phyloP scores from a whole-genome alignment of 306 rosid genomes.

The Trifolium subterraneum region DNA sequence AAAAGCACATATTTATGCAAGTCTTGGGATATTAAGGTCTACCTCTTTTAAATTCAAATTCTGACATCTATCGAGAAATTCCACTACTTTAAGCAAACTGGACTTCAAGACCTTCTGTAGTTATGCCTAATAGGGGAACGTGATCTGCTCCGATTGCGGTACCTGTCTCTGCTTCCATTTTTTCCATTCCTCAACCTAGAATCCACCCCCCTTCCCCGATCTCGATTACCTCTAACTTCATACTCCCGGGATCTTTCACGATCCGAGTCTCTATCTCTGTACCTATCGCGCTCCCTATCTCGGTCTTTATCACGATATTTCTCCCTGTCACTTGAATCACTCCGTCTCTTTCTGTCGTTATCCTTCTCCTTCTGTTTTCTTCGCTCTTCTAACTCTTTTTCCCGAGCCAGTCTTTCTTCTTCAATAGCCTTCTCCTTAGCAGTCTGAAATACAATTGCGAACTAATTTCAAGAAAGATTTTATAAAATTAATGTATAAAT shows the following conservation, averaged over 20 bases:
- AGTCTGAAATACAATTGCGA: slow-evolving; percentile 55
- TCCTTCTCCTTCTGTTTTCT: slow-evolving; percentile 87
- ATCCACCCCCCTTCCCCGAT: slow-evolving; percentile 72
- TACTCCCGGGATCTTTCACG: slow-evolving; percentile 78
- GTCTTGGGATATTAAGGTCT: slow-evolving; percentile 75
- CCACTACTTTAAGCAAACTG: slow-evolving; percentile 69
- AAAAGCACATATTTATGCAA: slow-evolving; percentile 68
- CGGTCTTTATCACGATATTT: slow-evolving; percentile 68
- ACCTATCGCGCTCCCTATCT: slow-evolving; percentile 76
- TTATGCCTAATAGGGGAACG: slow-evolving; percentile 80
- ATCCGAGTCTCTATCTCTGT: slow-evolving; percentile 72
- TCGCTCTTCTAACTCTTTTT: slow-evolving; percentile 87
- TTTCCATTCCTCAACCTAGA: slow-evolving; percentile 85
- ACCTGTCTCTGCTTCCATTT: slow-evolving; percentile 78
- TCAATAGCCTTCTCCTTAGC: slow-evolving; percentile 84
- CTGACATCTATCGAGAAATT: slow-evolving; percentile 77
- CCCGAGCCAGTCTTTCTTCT: slow-evolving; percentile 84
- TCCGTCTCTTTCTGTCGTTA: slow-evolving; percentile 61
- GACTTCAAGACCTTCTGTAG: slow-evolving; percentile 80
- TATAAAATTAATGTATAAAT: slow-evolving; percentile 18
- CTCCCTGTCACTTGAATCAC: slow-evolving; percentile 85
- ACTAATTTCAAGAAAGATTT: slow-evolving; percentile 25
- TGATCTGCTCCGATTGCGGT: slow-evolving; percentile 85
- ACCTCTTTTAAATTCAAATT: slow-evolving; percentile 86
- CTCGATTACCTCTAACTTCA: slow-evolving; percentile 76